Base-by-base conservation (phyloP, 2,329 filamentous ascomycete genomes). In the Xylariomycetidae sp. region DNA sequence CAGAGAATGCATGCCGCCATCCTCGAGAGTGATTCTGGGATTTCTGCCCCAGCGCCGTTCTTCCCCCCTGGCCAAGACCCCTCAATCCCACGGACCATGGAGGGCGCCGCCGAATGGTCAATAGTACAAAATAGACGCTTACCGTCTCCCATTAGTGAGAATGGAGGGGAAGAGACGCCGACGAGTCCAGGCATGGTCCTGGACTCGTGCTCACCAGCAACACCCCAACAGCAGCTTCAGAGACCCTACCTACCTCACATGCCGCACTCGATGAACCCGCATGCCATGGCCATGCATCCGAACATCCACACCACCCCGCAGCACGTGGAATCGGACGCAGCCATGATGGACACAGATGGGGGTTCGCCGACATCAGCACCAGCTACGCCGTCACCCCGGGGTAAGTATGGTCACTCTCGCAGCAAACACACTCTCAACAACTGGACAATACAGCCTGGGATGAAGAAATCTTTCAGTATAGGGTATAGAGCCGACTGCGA, bases 401-500 rank as follows among this genome's bases (percentile, higher is more conserved):
- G 71, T 22, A 70, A 59, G 38, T 67, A 68, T 49, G 74, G 75
- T 9, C 75, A 80, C 49, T 69, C 68, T 10, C 68, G 75, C 33
- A 77, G 71, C 44, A 70, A 71, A 34, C 75, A 80, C 47, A 79
- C 75, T 0, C 58, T 79, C 36, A 76, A 77, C 51, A 69, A 66
- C 36, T 79, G 74, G 75, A 79, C 75, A 2, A 64, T 68, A 50
- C 72, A 78, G 40, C 73, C 74, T 0, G 74, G 75, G 44, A 78
- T 77, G 72, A 84, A 82, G 61, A 77, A 75, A 55, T 78, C 73
- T 41, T 82, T 88, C 56, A 85, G 82, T 49, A 87, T 88, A 76
- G 85, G 85, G 31, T 88, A 82, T 62, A 69, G 84, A 42, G 72
- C 80, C 10, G 84, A 87, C 57, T 89, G 85, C 54, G 83, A 88